A percentile compares a stretch with the other conserved stretches of the same genome.
phyloP scores from a whole-genome alignment of 257 asterid species.

The Nicotiana tomentosiformis region DNA sequence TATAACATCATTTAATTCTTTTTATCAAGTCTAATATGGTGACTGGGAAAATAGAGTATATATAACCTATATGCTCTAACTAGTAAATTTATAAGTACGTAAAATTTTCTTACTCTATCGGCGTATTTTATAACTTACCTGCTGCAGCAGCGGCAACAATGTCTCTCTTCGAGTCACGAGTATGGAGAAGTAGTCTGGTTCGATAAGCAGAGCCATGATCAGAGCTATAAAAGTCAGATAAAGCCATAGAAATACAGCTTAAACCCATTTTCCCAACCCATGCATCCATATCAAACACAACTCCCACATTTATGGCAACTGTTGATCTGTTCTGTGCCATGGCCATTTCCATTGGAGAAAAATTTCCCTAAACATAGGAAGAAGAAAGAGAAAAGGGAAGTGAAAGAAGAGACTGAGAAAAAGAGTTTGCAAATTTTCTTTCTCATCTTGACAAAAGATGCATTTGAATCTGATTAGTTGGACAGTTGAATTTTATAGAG shows the following conservation, averaged over 20 bases:
- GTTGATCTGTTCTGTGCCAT: constrained; percentile 15
- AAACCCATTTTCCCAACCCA: constrained; percentile 30
- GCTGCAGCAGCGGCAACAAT: constrained; percentile 46
- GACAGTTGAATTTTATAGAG: too few species aligned
- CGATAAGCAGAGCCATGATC: constrained; percentile 16
- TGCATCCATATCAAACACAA: constrained; percentile 37
- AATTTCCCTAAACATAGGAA: neutral
- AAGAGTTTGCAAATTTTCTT: neutral
- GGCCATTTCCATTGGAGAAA: neutral
- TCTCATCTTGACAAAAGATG: too few species aligned
- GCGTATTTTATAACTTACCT: constrained; percentile 16
- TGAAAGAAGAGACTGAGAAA: neutral
- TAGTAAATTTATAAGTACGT: neutral
- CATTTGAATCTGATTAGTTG: too few species aligned
- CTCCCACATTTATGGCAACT: constrained; percentile 34
- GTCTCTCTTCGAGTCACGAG: constrained; percentile 30
- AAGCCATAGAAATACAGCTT: constrained; percentile 43
- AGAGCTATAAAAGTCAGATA: constrained; percentile 35
- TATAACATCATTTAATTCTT: too few species aligned
- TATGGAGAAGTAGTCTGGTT: constrained; percentile 29
- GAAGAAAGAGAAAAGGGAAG: constrained; percentile 1
- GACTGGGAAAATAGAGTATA: too few species aligned
- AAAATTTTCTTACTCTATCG: neutral
- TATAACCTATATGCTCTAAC: too few species aligned
- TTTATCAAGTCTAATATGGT: too few species aligned